Evolutionary conservation across 257 asterid genomes (phyloP).

Genomic region (Nicotiana obtusifolia): DNA sequence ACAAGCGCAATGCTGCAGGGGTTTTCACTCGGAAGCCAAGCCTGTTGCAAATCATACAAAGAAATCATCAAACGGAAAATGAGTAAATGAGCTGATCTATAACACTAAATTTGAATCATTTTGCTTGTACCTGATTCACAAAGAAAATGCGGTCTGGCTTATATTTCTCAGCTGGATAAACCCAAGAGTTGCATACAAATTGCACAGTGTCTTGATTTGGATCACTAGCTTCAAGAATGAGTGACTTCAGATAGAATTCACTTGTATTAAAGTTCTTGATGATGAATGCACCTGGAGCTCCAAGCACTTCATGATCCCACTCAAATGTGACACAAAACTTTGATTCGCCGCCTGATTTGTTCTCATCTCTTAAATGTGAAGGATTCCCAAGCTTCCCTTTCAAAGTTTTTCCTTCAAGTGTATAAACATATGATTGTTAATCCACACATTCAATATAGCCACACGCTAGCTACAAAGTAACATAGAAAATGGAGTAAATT

Average conservation of each 20-base stretch:
- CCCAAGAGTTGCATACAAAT: slow-evolving; percentile 76
- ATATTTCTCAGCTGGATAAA: slow-evolving; percentile 51
- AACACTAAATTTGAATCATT: too few relatives aligned
- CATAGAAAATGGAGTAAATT: background rate
- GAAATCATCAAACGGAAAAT: too few relatives aligned
- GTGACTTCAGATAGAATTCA: slow-evolving; percentile 64
- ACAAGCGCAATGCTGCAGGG: slow-evolving; percentile 9
- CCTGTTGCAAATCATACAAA: background rate
- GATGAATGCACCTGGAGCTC: slow-evolving; percentile 57
- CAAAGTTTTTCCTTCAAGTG: too few relatives aligned
- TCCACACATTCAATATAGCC: background rate
- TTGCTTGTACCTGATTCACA: slow-evolving; percentile 42
- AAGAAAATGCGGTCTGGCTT: slow-evolving; percentile 51
- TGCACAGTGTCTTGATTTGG: slow-evolving; percentile 53
- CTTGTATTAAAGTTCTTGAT: slow-evolving; percentile 44
- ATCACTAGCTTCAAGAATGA: slow-evolving; percentile 47
- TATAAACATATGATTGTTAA: too few relatives aligned
- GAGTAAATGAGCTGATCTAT: background rate
- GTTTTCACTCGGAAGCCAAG: slow-evolving; percentile 14
- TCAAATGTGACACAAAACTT: slow-evolving; percentile 48
- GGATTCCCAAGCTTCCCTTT: background rate
- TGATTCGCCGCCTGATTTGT: slow-evolving; percentile 23
- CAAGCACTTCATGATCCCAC: slow-evolving; percentile 45
- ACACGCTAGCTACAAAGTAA: background rate
- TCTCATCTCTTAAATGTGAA: background rate